Conservation (phyloP, 192 early-diverging fungal genomes). For the Backusella macrospora region DNA sequence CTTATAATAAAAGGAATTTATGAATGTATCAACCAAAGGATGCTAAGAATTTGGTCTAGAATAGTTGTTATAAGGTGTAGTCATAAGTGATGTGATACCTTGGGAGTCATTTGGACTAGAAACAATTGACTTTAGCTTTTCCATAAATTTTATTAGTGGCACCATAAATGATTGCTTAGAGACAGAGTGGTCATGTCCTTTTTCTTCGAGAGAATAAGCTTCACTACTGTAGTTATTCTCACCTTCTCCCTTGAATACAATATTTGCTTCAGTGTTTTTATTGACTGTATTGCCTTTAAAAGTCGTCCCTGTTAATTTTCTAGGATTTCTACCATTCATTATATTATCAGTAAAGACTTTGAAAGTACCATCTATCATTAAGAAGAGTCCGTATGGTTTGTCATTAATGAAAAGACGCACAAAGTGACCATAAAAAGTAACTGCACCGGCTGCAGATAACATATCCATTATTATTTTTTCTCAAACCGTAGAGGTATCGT, state of each 20-base stretch:
- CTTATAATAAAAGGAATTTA: constrained; percentile 39
- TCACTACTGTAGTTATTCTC: constrained; percentile 20
- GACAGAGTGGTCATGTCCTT: constrained; percentile 8
- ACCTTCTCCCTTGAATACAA: constrained; percentile 22
- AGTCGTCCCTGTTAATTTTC: constrained; percentile 6
- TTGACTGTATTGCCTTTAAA: constrained; percentile 30
- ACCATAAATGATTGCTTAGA: constrained; percentile 20
- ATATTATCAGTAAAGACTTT: constrained; percentile 13
- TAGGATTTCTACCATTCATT: constrained; percentile 9
- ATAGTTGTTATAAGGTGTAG: constrained; percentile 35
- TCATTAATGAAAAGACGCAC: constrained; percentile 50
- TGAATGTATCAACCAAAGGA: constrained; percentile 35
- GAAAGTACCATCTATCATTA: constrained; percentile 45
- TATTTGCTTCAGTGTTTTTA: constrained; percentile 18
- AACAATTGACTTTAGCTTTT: constrained; percentile 6
- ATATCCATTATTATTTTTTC: constrained; percentile 44
- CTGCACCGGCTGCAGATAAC: constrained; percentile 44
- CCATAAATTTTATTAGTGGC: constrained; percentile 10
- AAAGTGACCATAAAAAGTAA: constrained; percentile 42
- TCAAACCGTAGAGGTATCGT: constrained; percentile 45
- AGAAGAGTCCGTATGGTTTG: constrained; percentile 43
- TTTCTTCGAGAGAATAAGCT: constrained; percentile 25
- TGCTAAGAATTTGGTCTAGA: constrained; percentile 30
- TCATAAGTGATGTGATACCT: constrained; percentile 2
- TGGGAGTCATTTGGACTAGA: constrained; percentile 4